Evolutionary conservation across 371 early-diverging fungal genomes (phyloP), one percentile per base, ranked within the genome.

Genomic region (Apophysomyces ossiformis): DNA sequence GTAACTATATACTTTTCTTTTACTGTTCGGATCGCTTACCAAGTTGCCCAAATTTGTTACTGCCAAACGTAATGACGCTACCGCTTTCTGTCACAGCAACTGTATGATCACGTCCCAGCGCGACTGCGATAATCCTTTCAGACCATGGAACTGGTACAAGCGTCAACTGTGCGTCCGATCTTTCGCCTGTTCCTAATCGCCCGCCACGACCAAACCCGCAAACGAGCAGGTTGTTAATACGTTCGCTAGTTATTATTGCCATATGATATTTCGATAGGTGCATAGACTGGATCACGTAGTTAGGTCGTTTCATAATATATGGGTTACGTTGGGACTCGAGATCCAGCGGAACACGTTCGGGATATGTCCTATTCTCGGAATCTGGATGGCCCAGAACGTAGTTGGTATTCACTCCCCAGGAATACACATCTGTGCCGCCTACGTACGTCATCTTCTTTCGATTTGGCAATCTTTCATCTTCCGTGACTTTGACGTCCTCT

Each of bases 181-280:
- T 86, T 60, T 82, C 76, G 9, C 89, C 89, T 2, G 75, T 77
- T 1, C 94, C 94, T 1, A 94, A 72, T 50, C 93, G 64, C 5
- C 93, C 94, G 0, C 89, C 90, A 8, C 82, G 69, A 5, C 92
- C 94, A 74, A 90, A 92, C 0, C 94, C 94, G 74, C 89, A 88
- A 1, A 87, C 54, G 45, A 85, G 82, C 15, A 90, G 64, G 32
- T 83, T 85, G 56, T 73, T 59, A 7, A 64, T 69, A 13, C 72
- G 41, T 15, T 86, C 82, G n/a, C 78, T 82, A 5, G 92, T 88
- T 8, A 89, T 54, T 12, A 91, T 71, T 0, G 84, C 85, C 44
- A 82, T 81, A 71, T 94, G 94, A 58, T 88, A 89, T 69, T 94
- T 94, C 8, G 90, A 86, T 82, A 92, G 86, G 15, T 67, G 67